Percentiles rank a stretch among this genome's conserved stretches.
Conservation (phyloP, 163 green algal species). For the Scenedesmus sp. region DNA sequence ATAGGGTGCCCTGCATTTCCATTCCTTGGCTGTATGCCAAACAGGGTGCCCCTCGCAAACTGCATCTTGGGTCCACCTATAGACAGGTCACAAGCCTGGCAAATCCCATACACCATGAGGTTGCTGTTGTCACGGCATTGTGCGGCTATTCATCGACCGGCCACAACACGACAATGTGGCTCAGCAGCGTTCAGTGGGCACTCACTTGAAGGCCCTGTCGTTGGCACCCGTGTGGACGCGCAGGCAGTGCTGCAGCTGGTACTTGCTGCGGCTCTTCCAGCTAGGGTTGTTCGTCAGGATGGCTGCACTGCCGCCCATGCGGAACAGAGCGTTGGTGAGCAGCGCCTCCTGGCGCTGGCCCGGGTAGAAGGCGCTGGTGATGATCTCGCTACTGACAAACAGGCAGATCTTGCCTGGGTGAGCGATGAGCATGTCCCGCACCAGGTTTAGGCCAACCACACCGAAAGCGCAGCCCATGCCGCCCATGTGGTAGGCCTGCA, state of each 20-base stretch:
- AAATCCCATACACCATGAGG: background rate
- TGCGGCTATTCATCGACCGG: background rate
- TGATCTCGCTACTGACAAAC: conserved; percentile 72
- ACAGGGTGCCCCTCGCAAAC: too few relatives aligned
- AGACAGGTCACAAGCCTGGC: too few relatives aligned
- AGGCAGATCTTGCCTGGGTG: conserved; percentile 66
- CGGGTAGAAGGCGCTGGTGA: conserved; percentile 66
- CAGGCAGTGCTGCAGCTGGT: conserved; percentile 47
- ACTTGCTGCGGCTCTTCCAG: conserved; percentile 77
- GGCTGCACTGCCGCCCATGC: conserved; percentile 89
- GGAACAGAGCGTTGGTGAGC: conserved; percentile 76
- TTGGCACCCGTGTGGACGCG: conserved; percentile 77
- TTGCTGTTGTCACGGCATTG: background rate
- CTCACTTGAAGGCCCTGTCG: conserved; percentile 62
- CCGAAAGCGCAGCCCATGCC: conserved; percentile 71
- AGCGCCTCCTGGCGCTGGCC: conserved; percentile 63
- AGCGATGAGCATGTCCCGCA: conserved; percentile 57
- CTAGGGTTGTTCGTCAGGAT: conserved; percentile 88
- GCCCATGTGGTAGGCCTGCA: conserved; percentile 70
- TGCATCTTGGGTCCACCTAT: too few relatives aligned
- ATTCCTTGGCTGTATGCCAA: too few relatives aligned
- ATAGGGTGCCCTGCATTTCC: too few relatives aligned
- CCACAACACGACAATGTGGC: too few relatives aligned
- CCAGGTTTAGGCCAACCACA: conserved; percentile 69
- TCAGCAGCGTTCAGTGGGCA: background rate